Evolutionary conservation across 495 filamentous ascomycete species (phyloP).

Genomic region (Trichoderma orchidacearum): DNA sequence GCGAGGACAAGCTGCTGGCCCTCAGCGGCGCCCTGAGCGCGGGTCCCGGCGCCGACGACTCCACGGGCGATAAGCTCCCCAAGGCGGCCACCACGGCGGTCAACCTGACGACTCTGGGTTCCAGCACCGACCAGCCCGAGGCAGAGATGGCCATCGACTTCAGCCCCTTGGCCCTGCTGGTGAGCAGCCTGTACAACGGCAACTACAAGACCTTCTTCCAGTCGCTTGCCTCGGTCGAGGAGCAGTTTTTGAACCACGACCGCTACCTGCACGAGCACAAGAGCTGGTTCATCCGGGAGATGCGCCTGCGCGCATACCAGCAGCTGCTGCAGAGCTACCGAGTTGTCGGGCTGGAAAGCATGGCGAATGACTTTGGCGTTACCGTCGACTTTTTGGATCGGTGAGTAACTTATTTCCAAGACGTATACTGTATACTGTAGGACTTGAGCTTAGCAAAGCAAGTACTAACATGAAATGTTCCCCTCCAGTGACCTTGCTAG

Average conservation of each 20-base stretch:
- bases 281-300: conserved; percentile 93
- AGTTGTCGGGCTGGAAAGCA: conserved; percentile 87
- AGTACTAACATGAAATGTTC: no score
- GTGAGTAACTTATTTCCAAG: conserved; percentile 40
- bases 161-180: conserved; percentile 68
- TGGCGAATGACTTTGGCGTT: conserved; percentile 93
- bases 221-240: conserved; percentile 82
- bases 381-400: conserved; percentile 91
- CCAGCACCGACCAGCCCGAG: conserved; percentile 51
- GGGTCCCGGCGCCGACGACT: conserved; percentile 67
- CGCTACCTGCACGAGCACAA: conserved; percentile 89
- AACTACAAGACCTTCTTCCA: conserved; percentile 89
- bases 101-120: conserved; percentile 72
- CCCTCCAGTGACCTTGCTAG: conserved; percentile 84
- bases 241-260: conserved; percentile 84
- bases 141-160: conserved; percentile 70
- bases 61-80: conserved; percentile 53
- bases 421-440: no score
- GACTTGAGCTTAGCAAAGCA: no score
- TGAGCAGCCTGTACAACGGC: conserved; percentile 81
- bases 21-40: conserved; percentile 63
- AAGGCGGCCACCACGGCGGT: conserved; percentile 48
- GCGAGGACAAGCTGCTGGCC: conserved; percentile 72
- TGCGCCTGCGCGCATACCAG: conserved; percentile 89
- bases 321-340: conserved; percentile 96